Evolutionary conservation across 495 filamentous ascomycete species (phyloP).

Genomic region (Terfezia claveryi): DNA sequence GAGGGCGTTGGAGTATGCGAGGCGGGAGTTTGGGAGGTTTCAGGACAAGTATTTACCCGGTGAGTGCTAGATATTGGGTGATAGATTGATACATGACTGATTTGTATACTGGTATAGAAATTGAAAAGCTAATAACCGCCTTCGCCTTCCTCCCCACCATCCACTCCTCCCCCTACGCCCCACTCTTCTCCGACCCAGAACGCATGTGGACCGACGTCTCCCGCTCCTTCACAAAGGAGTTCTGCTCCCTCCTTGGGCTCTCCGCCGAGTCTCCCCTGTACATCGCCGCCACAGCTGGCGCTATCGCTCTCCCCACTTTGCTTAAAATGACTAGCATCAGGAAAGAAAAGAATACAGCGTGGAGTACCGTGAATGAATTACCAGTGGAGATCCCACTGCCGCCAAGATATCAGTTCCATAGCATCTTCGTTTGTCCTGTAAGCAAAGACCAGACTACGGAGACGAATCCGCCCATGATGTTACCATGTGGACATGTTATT

Average conservation of each 20-base stretch:
- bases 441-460: constrained; percentile 91
- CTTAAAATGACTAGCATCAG: constrained; percentile 66
- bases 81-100: background rate
- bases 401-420: constrained; percentile 70
- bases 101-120: constrained; percentile 28
- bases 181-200: constrained; percentile 43
- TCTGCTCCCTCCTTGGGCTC: constrained; percentile 75
- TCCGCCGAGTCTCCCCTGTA: constrained; percentile 79
- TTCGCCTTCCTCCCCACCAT: constrained; percentile 57
- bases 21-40: constrained; percentile 42
- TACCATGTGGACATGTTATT: constrained; percentile 91
- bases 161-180: constrained; percentile 45
- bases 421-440: constrained; percentile 94
- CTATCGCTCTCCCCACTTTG: constrained; percentile 67
- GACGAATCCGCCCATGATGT: constrained; percentile 86
- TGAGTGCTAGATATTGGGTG: background rate
- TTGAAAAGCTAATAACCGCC: constrained; percentile 52
- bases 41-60: constrained; percentile 35
- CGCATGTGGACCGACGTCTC: constrained; percentile 61
- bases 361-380: constrained; percentile 77
- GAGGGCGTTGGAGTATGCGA: constrained; percentile 51
- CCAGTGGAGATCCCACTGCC: constrained; percentile 47
- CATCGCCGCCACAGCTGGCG: constrained; percentile 72
- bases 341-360: constrained; percentile 72
- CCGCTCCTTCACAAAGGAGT: constrained; percentile 71